phyloP scores from a whole-genome alignment of 495 filamentous ascomycete genomes.

The Staphylotrichum longicolle region DNA sequence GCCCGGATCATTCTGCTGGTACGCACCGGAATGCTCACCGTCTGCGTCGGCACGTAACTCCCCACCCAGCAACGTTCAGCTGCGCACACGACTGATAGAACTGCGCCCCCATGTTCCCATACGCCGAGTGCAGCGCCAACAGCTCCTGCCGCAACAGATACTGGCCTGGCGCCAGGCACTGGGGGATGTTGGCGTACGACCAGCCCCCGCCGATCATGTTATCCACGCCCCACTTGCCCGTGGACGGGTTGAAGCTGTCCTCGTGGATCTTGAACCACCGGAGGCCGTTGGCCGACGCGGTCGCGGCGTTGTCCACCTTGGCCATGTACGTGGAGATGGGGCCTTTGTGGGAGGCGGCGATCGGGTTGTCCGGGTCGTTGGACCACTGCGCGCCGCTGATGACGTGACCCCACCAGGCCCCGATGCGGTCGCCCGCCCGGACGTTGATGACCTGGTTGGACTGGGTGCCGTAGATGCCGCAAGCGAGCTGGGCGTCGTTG shows the following conservation, averaged over 20 bases:
- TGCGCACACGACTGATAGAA: constrained; percentile 6
- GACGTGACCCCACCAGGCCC: background rate
- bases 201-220: background rate
- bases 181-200: background rate
- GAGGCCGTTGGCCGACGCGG: background rate
- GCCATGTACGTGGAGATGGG: constrained; percentile 8
- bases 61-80: background rate
- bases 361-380: constrained; percentile 9
- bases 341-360: background rate
- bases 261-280: constrained; percentile 4
- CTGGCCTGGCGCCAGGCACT: background rate
- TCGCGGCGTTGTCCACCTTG: background rate
- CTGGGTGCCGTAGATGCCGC: background rate
- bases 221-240: constrained; percentile 1
- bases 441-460: constrained; percentile 3
- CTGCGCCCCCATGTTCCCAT: background rate
- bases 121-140: background rate
- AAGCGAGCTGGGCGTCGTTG: background rate
- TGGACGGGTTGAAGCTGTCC: background rate
- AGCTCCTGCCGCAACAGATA: background rate
- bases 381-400: background rate
- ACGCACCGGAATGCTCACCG: background rate
- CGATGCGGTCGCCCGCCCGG: constrained; percentile 4
- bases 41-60: background rate
- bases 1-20: background rate